A percentile compares a stretch with the other conserved stretches of the same genome.
Conservation (phyloP, 352 stramenopile species). For the Globisporangium cederbergense region DNA sequence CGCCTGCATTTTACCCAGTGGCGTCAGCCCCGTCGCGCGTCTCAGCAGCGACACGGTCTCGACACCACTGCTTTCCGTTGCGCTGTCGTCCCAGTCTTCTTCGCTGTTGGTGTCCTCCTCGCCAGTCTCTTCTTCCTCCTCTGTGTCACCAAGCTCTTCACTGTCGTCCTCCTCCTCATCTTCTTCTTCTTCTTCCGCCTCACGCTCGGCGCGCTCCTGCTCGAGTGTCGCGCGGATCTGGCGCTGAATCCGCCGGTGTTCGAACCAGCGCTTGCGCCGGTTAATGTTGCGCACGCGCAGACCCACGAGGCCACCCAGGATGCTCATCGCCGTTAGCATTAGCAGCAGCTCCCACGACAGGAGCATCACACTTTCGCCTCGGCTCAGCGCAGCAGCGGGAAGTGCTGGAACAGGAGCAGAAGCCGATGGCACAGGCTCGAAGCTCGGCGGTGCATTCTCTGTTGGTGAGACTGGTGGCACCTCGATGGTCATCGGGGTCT, state of each 20-base stretch:
- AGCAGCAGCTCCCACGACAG: conserved; percentile 42
- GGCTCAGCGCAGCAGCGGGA: not conserved
- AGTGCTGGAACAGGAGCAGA: not conserved
- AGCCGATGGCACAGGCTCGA: not conserved
- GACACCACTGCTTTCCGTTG: conserved; percentile 17
- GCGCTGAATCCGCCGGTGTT: conserved; percentile 31
- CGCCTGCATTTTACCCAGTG: conserved; percentile 4
- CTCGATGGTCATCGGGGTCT: not conserved
- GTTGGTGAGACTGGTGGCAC: not conserved
- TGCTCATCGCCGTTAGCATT: conserved; percentile 32
- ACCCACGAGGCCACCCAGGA: conserved; percentile 46
- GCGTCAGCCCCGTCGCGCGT: conserved; percentile 2
- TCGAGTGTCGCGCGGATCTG: conserved; percentile 25
- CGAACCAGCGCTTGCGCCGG: conserved; percentile 49
- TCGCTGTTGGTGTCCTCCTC: conserved; percentile 16
- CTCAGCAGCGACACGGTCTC: conserved; percentile 20
- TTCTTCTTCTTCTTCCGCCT: conserved; percentile 17
- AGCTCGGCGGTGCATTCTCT: too few relatives aligned
- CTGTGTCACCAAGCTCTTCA: not conserved
- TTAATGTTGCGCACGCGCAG: conserved; percentile 44
- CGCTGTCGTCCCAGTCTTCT: conserved; percentile 20
- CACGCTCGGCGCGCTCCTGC: conserved; percentile 17
- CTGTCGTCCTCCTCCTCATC: conserved; percentile 13
- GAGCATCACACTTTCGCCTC: conserved; percentile 21
- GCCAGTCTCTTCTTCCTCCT: conserved; percentile 6